Evolutionary conservation across 2,329 filamentous ascomycete genomes (phyloP).

Genomic region (Curvularia sp.): DNA sequence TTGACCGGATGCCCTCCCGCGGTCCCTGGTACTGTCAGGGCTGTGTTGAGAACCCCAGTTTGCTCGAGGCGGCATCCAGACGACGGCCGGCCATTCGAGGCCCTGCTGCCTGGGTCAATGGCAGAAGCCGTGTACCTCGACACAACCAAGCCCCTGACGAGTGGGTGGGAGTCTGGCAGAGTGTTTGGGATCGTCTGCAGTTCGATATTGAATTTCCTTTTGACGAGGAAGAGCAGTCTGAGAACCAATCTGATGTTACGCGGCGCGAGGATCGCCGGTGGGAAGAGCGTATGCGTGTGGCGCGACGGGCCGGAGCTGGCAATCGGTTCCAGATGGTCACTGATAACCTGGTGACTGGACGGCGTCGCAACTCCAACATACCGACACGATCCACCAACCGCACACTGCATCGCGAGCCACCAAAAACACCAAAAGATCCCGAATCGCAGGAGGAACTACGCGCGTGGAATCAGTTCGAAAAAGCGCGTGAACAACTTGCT

Average conservation of each 20-base stretch:
- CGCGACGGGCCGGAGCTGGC: slow-evolving; percentile 76
- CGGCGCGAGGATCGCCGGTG: slow-evolving; percentile 71
- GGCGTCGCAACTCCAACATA: slow-evolving; percentile 44
- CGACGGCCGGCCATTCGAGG: slow-evolving; percentile 34
- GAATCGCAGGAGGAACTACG: slow-evolving; percentile 81
- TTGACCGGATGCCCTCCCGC: slow-evolving; percentile 72
- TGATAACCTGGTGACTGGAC: slow-evolving; percentile 59
- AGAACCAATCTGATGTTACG: slow-evolving; percentile 64
- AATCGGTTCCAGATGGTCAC: slow-evolving; percentile 75
- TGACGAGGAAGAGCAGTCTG: slow-evolving; percentile 66
- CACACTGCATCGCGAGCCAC: slow-evolving; percentile 42
- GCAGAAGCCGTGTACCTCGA: slow-evolving; percentile 40
- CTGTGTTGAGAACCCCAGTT: slow-evolving; percentile 61
- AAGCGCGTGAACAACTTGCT: slow-evolving; percentile 69
- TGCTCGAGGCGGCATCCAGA: slow-evolving; percentile 48
- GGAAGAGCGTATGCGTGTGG: slow-evolving; percentile 84
- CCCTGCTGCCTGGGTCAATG: slow-evolving; percentile 43
- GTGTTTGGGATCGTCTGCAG: slow-evolving; percentile 79
- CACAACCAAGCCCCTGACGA: slow-evolving; percentile 44
- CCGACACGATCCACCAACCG: slow-evolving; percentile 49
- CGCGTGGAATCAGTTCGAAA: slow-evolving; percentile 91
- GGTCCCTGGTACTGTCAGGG: slow-evolving; percentile 92
- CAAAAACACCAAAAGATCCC: slow-evolving; percentile 62
- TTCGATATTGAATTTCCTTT: slow-evolving; percentile 87
- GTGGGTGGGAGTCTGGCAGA: slow-evolving; percentile 85